Evolutionary conservation across 176 grass and related monocot genomes (phyloP).

Genomic region (Hyparrhenia diplandra): DNA sequence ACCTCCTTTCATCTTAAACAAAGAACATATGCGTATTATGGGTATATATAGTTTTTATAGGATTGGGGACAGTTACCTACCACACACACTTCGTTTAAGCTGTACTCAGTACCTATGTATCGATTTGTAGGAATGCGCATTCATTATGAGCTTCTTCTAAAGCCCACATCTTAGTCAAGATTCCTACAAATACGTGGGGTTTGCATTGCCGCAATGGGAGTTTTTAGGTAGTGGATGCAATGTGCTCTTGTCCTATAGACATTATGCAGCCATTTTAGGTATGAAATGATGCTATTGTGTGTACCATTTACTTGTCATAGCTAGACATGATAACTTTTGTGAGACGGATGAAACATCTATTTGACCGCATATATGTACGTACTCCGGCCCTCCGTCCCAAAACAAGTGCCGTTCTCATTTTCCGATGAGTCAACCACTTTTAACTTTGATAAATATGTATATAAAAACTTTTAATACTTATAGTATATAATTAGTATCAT

Average conservation of each 20-base stretch:
- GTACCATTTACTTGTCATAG: background rate
- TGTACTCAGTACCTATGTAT: background rate
- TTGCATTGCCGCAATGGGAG: background rate
- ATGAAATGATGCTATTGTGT: conserved; percentile 26
- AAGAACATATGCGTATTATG: background rate
- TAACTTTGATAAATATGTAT: too few relatives aligned
- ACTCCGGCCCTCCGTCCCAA: too few relatives aligned
- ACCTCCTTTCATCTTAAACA: background rate
- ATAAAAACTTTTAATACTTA: too few relatives aligned
- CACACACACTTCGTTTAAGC: background rate
- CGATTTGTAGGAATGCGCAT: background rate
- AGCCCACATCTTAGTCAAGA: conserved; percentile 56
- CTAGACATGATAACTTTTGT: too few relatives aligned
- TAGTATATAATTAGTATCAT: too few relatives aligned
- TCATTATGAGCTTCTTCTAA: conserved; percentile 27
- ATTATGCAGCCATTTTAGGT: conserved; percentile 22
- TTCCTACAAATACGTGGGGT: conserved; percentile 44
- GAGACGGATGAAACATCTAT: too few relatives aligned
- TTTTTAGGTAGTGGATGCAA: conserved; percentile 28
- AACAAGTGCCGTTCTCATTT: too few relatives aligned
- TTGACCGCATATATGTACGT: too few relatives aligned
- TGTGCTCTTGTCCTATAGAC: conserved; percentile 29
- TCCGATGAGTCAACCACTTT: too few relatives aligned
- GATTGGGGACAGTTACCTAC: background rate
- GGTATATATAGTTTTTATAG: background rate